Evolutionary conservation across 1,284 basidiomycete species (phyloP), one percentile per base, ranked within the genome.

Genomic region (Cutaneotrichosporon sp.): DNA sequence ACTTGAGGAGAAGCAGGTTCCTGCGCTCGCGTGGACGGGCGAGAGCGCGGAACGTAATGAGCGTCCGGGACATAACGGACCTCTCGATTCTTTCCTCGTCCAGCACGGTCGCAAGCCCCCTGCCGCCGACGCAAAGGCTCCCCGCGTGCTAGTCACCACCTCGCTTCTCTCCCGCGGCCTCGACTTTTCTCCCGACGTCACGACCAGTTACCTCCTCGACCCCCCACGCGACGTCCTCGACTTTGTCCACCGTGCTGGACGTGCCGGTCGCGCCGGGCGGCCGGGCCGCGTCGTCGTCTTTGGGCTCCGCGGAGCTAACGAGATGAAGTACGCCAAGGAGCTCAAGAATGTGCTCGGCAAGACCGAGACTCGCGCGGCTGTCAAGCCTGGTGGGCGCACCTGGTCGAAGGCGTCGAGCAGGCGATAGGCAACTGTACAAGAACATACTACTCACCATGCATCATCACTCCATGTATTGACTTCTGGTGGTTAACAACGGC

Each of bases 121-220:
- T n/a, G 23, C 17, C 17, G 33, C 12, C 4, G 30, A 34, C 34
- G n/a, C 36, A 0, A 53, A 61, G 33, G 41, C 44, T 13, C 57
- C 60, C 1, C 80, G 85, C 52, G 84, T 92, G 23, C 78, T 94
- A 62, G 80, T 93, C 52, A 92, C 90, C 21, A 94, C 90, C 0
- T 92, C 90, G 10, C 78, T 94, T 20, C 83, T 94, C 26, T 90
- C 89, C n/a, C 83, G 91, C 15, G 91, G 90, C 3, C 80, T 94
- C 10, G 91, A 94, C 70, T 94, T 94, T 66, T 78, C 83, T 14
- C 83, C 88, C 0, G 75, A 77, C 4, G 83, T 92, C 60, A 79
- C 80, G 57, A 83, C 90, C 59, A 86, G 91, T 4, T 86, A 92
- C 71, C 84, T 92, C 60, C 79, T 88, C 22, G 90, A 92, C 60